phyloP scores from a whole-genome alignment of 805 yeast genomes.

The Wickerhamia fluorescens region DNA sequence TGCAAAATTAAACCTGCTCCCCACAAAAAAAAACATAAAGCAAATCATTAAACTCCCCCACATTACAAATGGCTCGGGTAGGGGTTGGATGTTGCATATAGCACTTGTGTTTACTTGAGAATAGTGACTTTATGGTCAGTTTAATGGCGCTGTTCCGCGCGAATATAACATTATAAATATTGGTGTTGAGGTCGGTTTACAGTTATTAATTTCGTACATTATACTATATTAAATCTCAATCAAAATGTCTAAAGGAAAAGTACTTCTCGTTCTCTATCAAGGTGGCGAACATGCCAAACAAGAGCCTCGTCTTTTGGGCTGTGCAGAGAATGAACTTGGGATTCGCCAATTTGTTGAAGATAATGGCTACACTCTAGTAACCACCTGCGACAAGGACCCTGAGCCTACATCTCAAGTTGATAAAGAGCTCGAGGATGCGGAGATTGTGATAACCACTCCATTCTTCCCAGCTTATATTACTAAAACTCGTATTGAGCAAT shows the following conservation, averaged over 20 bases:
- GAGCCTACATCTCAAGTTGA: constrained; percentile 54
- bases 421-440: constrained; percentile 62
- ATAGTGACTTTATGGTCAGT: too few relatives aligned
- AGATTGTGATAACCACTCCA: constrained; percentile 73
- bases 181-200: background rate
- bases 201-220: too few relatives aligned
- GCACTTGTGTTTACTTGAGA: too few relatives aligned
- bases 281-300: constrained; percentile 55
- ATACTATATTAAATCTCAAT: too few relatives aligned
- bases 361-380: constrained; percentile 59
- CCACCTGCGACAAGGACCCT: constrained; percentile 63
- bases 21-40: too few relatives aligned
- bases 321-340: constrained; percentile 72
- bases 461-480: constrained; percentile 77
- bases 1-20: too few relatives aligned
- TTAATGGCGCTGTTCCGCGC: constrained; percentile 7
- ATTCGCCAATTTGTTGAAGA: constrained; percentile 55
- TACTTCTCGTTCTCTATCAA: constrained; percentile 51
- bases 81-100: too few relatives aligned
- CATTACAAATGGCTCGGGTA: too few relatives aligned
- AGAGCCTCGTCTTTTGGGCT: constrained; percentile 57
- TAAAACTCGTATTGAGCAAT: constrained; percentile 57
- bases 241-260: constrained; percentile 20
- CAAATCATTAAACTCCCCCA: too few relatives aligned
- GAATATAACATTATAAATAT: constrained; percentile 1